These are phyloP conservation scores for Tripterygium wilfordii DNA, from an alignment of 177 flowering plant species.

Conservation along the genomic window DNA sequence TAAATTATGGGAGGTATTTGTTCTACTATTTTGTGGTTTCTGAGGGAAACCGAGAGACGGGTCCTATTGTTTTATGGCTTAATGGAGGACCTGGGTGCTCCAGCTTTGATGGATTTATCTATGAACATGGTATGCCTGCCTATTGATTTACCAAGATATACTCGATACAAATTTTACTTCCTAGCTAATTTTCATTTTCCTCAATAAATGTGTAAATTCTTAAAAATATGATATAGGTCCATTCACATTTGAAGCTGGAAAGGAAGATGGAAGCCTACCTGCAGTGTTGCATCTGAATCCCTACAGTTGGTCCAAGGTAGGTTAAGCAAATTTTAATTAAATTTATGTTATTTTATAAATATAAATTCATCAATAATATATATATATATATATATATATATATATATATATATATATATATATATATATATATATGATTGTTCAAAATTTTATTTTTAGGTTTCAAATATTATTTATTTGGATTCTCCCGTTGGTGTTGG, in stretches of 20 bases:
- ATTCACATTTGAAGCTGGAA: constrained; percentile 22
- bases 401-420: no score
- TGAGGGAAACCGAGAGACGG: constrained; percentile 24
- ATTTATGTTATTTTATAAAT: no score
- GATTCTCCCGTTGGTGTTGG: constrained; percentile 42
- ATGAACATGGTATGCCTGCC: constrained; percentile 39
- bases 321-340: background rate
- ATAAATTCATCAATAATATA: no score
- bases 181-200: no score
- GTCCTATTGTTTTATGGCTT: constrained; percentile 35
- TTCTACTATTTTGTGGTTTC: constrained; percentile 33
- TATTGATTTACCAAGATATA: no score
- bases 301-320: constrained; percentile 35
- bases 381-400: no score
- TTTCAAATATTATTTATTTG: constrained; percentile 34
- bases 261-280: constrained; percentile 14
- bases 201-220: no score
- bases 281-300: constrained; percentile 28
- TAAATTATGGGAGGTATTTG: constrained; percentile 17
- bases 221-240: no score
- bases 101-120: constrained; percentile 34
- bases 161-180: no score
- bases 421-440: no score
- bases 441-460: constrained; percentile 13
- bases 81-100: constrained; percentile 46